Conservation (phyloP, 345 rosid genomes). For the Erodium maritimum region DNA sequence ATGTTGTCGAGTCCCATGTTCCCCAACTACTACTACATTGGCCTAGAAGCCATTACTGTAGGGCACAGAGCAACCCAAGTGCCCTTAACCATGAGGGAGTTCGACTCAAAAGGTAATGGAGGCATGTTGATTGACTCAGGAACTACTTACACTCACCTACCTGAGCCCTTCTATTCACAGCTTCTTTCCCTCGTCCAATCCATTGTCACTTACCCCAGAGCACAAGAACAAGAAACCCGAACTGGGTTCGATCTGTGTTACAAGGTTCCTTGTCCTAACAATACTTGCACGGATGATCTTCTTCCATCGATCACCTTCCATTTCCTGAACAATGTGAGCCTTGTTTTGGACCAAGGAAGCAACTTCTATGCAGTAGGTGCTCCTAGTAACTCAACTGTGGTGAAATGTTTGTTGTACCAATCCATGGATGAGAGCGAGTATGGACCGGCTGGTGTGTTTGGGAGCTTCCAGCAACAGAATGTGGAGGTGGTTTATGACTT, state of each 20-base stretch:
- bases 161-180: conserved; percentile 52
- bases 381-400: conserved; percentile 49
- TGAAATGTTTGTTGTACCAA: conserved; percentile 59
- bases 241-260: conserved; percentile 78
- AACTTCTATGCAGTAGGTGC: conserved; percentile 64
- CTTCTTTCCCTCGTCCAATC: conserved; percentile 41
- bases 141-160: conserved; percentile 76
- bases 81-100: conserved; percentile 43
- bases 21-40: conserved; percentile 65
- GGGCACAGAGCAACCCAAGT: conserved; percentile 33
- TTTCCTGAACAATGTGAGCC: conserved; percentile 61
- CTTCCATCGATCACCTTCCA: conserved; percentile 58
- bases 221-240: conserved; percentile 34
- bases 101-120: conserved; percentile 69
- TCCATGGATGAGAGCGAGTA: conserved; percentile 56
- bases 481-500: conserved; percentile 68
- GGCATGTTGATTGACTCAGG: conserved; percentile 82
- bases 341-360: conserved; percentile 47
- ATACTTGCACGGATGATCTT: conserved; percentile 14
- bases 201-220: conserved; percentile 42
- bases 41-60: conserved; percentile 47
- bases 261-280: conserved; percentile 48
- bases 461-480: conserved; percentile 84
- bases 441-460: conserved; percentile 73
- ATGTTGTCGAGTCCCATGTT: conserved; percentile 48